Conservation (phyloP, 108 stramenopile species). For the Nannochloropsis oceanica region DNA sequence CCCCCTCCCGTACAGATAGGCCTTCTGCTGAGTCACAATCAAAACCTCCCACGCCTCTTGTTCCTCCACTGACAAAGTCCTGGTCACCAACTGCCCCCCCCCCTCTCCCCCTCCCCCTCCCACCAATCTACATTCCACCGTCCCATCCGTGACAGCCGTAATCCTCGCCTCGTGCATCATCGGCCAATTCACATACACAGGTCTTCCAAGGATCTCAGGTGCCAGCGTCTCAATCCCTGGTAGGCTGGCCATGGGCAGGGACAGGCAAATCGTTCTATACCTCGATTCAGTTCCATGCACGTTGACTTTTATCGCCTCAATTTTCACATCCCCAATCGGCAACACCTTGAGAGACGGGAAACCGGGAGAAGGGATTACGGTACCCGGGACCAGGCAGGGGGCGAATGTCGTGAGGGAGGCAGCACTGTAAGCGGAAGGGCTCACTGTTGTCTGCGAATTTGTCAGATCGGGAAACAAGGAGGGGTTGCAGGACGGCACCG, state of each 20-base stretch:
- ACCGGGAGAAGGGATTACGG: constrained; percentile 69
- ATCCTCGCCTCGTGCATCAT: constrained; percentile 94
- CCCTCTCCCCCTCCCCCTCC: constrained; percentile 38
- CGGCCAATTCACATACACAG: constrained; percentile 90
- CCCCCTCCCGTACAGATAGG: constrained; percentile 51
- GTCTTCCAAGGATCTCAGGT: constrained; percentile 52
- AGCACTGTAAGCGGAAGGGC: constrained; percentile 23
- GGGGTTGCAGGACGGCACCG: background rate
- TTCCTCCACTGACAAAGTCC: background rate
- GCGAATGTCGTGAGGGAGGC: background rate
- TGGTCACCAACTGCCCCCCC: background rate
- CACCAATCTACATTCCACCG: background rate
- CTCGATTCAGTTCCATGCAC: constrained; percentile 71
- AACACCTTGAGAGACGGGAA: constrained; percentile 77
- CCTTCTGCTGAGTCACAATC: constrained; percentile 19
- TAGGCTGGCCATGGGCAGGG: constrained; percentile 26
- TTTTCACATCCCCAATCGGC: constrained; percentile 50
- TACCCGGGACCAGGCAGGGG: constrained; percentile 48
- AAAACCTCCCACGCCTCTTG: background rate
- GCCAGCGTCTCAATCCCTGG: constrained; percentile 36
- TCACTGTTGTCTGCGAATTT: background rate
- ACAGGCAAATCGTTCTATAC: constrained; percentile 65
- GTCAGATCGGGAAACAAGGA: background rate
- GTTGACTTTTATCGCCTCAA: constrained; percentile 53
- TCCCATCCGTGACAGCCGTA: constrained; percentile 54